Base-by-base conservation (phyloP, 1,284 basidiomycete species). In the Tremellales sp. region DNA sequence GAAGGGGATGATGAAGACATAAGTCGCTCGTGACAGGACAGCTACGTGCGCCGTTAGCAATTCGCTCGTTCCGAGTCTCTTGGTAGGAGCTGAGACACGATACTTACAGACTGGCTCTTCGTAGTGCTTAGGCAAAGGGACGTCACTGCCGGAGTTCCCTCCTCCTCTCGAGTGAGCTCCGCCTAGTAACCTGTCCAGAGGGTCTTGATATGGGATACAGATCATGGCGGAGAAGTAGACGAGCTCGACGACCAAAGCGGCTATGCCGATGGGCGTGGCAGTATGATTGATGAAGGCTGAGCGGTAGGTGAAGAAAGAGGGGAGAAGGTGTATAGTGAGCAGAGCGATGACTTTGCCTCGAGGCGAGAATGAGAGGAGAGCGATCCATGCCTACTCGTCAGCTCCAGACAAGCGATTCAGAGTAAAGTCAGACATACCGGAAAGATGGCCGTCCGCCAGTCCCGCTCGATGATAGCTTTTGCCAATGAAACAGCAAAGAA, bases 1-100 rank as follows among this genome's bases (percentile, higher is more conserved):
- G 40, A 75, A 62, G 0, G 75, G 64, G 4, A 74, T 54, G 47
- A 78, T 63, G 62, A 72, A 76, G 4, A 59, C 64, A 54, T 75
- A 78, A 0, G 74, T 67, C 0, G 68, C 68, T 24, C 73, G 58
- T 1, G 72, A 64, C 45, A 74, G 68, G 8, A 73, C 60, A 3
- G 67, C 65, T 64, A 31, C 8, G n/a, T n/a, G n/a, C n/a, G 46
- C 29, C n/a, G 29, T 33, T 8, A 33, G 29, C 29, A n/a, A 33
- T n/a, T 10, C n/a, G 29, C 29, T 33, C 10, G n/a, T n/a, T n/a
- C n/a, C n/a, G n/a, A n/a, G n/a, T n/a, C n/a, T n/a, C n/a, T n/a
- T n/a, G n/a, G n/a, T n/a, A n/a, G n/a, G n/a, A n/a, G n/a, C n/a
- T n/a, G 29, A 31, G 29, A 31, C 10, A 1, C 22, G 0, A 17